A percentile compares a stretch with the other conserved stretches of the same genome.
Evolutionary conservation across 148 eudicot species (phyloP).

Genomic region (Euryodendron excelsum): DNA sequence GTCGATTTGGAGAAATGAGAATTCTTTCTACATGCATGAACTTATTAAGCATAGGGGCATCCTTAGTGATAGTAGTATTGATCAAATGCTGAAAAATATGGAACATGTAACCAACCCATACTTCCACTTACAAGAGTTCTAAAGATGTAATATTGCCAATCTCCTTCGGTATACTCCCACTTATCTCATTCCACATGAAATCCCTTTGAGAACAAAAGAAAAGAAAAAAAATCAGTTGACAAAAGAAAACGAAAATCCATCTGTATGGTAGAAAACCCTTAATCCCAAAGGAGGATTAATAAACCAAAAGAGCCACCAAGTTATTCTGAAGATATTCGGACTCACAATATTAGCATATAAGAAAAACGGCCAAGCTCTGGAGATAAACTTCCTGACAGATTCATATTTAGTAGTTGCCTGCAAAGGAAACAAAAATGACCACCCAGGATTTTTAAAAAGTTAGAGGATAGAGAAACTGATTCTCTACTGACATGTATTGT

Average conservation of each 20-base stretch:
- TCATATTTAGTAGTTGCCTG: slow-evolving; percentile 43
- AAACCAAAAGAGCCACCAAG: slow-evolving; percentile 6
- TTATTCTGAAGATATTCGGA: background rate
- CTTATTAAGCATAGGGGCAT: no score
- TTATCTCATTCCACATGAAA: slow-evolving; percentile 60
- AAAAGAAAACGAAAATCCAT: background rate
- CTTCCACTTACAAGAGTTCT: slow-evolving; percentile 43
- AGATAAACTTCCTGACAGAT: slow-evolving; percentile 50
- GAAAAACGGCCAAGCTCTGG: slow-evolving; percentile 47
- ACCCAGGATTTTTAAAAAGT: background rate
- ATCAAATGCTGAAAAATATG: background rate
- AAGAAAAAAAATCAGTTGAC: background rate
- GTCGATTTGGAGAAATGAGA: background rate
- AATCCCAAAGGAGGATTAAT: background rate
- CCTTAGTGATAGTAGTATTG: background rate
- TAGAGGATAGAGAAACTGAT: background rate
- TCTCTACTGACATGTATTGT: background rate
- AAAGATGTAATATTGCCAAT: slow-evolving; percentile 45
- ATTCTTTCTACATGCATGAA: no score
- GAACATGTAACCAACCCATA: background rate
- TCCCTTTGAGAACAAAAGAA: slow-evolving; percentile 31
- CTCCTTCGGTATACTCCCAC: slow-evolving; percentile 53
- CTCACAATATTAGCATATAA: slow-evolving; percentile 50
- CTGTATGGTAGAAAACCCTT: background rate
- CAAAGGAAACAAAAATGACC: background rate